phyloP scores from a whole-genome alignment of 1,284 basidiomycete species.

The Apiotrichum gracile region DNA sequence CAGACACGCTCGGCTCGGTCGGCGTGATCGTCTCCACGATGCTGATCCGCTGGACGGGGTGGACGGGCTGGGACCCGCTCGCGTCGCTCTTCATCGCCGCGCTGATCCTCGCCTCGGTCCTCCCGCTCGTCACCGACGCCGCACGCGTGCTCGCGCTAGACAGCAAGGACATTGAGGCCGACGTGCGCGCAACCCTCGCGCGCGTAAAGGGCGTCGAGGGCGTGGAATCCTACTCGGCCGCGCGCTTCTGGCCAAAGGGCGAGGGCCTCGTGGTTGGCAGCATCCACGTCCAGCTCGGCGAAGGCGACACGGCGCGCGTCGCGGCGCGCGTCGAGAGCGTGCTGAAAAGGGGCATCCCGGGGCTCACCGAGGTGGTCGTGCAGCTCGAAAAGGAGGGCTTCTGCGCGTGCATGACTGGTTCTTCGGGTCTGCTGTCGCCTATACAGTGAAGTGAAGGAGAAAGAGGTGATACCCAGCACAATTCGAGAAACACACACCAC shows the following conservation, averaged over 20 bases:
- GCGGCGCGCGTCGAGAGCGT: constrained; percentile 61
- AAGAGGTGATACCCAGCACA: no score
- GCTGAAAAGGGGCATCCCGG: constrained; percentile 64
- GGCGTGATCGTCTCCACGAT: constrained; percentile 98
- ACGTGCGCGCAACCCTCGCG: constrained; percentile 64
- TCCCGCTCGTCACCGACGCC: constrained; percentile 90
- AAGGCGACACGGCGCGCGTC: constrained; percentile 58
- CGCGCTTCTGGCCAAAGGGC: constrained; percentile 96
- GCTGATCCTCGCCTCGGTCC: constrained; percentile 88
- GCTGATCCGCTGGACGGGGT: constrained; percentile 93
- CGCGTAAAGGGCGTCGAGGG: constrained; percentile 72
- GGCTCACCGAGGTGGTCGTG: constrained; percentile 77
- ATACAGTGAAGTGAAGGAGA: no score
- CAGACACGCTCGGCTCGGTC: constrained; percentile 51
- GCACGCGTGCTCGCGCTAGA: constrained; percentile 85
- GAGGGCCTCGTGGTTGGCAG: constrained; percentile 77
- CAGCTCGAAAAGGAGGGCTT: constrained; percentile 58
- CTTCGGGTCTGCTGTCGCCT: no score
- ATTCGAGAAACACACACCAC: not conserved
- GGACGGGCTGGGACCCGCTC: constrained; percentile 99
- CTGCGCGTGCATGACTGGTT: constrained; percentile 55
- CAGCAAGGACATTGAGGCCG: constrained; percentile 60
- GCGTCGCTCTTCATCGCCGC: constrained; percentile 95
- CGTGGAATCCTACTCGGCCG: constrained; percentile 68
- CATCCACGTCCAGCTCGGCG: constrained; percentile 72